Evolutionary conservation across 495 filamentous ascomycete genomes (phyloP).

Genomic region (Penicillium diatomitis): DNA sequence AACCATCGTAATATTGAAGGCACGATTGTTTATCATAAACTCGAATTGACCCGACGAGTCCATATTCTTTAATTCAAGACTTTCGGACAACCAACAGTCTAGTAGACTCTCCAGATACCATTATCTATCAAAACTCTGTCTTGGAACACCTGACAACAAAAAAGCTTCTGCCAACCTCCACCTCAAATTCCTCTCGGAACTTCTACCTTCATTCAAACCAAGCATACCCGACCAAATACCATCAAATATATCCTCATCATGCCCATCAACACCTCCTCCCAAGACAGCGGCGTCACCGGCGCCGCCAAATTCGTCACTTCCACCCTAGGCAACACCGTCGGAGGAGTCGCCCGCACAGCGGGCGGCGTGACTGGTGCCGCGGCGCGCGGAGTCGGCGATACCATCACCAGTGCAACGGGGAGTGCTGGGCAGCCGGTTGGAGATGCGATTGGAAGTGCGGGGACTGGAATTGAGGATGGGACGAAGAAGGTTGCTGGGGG

Average conservation of each 20-base stretch:
- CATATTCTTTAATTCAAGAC: too few relatives aligned
- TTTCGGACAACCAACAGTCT: too few relatives aligned
- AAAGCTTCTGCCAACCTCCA: too few relatives aligned
- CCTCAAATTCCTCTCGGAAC: too few relatives aligned
- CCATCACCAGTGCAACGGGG: slow-evolving; percentile 52
- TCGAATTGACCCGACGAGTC: too few relatives aligned
- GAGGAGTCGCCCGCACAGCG: slow-evolving; percentile 53
- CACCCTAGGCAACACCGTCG: slow-evolving; percentile 53
- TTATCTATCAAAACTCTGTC: too few relatives aligned
- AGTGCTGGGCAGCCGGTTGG: slow-evolving; percentile 56
- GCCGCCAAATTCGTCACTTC: slow-evolving; percentile 41
- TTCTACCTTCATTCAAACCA: neutral
- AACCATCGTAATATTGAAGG: too few relatives aligned
- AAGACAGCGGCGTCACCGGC: slow-evolving; percentile 29
- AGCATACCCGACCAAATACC: neutral
- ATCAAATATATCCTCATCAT: slow-evolving; percentile 4
- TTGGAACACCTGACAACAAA: too few relatives aligned
- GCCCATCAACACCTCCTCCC: slow-evolving; percentile 15
- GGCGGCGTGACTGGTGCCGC: slow-evolving; percentile 62
- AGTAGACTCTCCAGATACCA: too few relatives aligned
- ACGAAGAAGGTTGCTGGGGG: slow-evolving; percentile 48
- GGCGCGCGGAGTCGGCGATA: slow-evolving; percentile 54
- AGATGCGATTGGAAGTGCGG: slow-evolving; percentile 52
- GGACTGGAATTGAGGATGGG: slow-evolving; percentile 51
- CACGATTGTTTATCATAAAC: too few relatives aligned